Evolutionary conservation across 2,329 filamentous ascomycete species (phyloP), one percentile per base, ranked within the genome.

Genomic region (Plectosphaerella plurivora): DNA sequence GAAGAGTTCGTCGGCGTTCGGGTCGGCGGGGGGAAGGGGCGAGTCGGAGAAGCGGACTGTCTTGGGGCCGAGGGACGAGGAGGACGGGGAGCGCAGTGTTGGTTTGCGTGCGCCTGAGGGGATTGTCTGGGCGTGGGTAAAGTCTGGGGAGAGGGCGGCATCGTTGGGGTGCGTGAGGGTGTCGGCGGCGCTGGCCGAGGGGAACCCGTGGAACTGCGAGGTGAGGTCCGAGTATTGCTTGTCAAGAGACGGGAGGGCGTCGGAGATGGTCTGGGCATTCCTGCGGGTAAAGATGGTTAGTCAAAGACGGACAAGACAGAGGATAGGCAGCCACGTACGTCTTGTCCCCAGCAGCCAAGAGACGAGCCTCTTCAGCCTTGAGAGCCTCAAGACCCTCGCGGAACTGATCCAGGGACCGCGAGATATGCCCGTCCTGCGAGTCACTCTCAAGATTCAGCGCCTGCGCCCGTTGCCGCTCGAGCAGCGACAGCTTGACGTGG

Each of bases 401-500:
- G 58, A 99, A 82, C 57, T 92, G 91, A 54, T 96, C 90, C 49
- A 99, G 77, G 3, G 92, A 97, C 50, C 90, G 83, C 15, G 89
- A 88, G 60, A 97, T 92, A 68, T 96, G 89, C 41, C 88, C 87
- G 73, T 97, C 91, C 70, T 96, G 90, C 18, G 86, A 84, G 65
- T 88, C 88, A 49, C 83, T 83, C 54, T 91, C 83, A 52, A 96
- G 81, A 60, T 91, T 86, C 45, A 96, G 80, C 14, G 85, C 88
- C 62, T 90, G 84, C 47, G 92, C 91, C 53, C 93, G 86, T 73
- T 96, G 87, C 53, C 93, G 86, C 75, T 97, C 94, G 24, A 97
- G 84, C 15, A 99, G 81, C 14, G 92, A 96, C 56, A 97, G 83
- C 73, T 97, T 97, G 78, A 97, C 89, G 72, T 97, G 93, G 73